These are phyloP conservation scores for Alternaria triticimaculans DNA, from an alignment of 2,329 filamentous ascomycete species.

Conservation along the genomic window DNA sequence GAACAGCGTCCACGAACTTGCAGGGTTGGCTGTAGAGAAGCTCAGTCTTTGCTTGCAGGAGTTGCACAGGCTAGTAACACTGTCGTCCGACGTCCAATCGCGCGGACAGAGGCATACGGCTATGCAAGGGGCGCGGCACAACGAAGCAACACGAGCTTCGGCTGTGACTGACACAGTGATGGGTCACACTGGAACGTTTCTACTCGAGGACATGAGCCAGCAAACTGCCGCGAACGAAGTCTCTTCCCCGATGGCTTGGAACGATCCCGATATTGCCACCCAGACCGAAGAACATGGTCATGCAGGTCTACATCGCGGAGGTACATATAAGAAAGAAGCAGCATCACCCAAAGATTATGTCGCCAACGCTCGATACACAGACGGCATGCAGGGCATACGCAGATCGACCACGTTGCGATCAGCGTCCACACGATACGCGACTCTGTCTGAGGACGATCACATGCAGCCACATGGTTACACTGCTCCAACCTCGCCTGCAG, in stretches of 20 bases:
- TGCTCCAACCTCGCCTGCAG: conserved; percentile 23
- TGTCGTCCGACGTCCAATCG: conserved; percentile 11
- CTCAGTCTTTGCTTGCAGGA: conserved; percentile 44
- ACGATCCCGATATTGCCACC: conserved; percentile 9
- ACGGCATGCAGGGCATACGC: conserved; percentile 17
- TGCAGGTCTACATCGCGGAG: conserved; percentile 12
- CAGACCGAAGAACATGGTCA: conserved; percentile 1
- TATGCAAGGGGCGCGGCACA: conserved; percentile 16
- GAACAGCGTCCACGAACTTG: conserved; percentile 54
- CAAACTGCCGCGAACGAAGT: conserved; percentile 46
- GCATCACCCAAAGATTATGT: neutral
- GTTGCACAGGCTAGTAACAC: conserved; percentile 20
- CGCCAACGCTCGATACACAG: conserved; percentile 25
- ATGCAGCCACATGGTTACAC: conserved; percentile 34
- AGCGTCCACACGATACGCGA: conserved; percentile 27
- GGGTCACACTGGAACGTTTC: conserved; percentile 56
- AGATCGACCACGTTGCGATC: conserved; percentile 20
- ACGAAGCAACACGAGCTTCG: conserved; percentile 17
- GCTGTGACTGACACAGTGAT: conserved; percentile 50
- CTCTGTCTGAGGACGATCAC: conserved; percentile 16
- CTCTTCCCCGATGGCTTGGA: conserved; percentile 45
- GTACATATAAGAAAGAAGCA: neutral
- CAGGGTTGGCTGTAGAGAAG: conserved; percentile 52
- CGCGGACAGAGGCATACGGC: conserved; percentile 2
- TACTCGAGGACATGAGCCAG: conserved; percentile 55